Conservation (phyloP, 148 eudicot genomes). For the Selenicereus undatus region DNA sequence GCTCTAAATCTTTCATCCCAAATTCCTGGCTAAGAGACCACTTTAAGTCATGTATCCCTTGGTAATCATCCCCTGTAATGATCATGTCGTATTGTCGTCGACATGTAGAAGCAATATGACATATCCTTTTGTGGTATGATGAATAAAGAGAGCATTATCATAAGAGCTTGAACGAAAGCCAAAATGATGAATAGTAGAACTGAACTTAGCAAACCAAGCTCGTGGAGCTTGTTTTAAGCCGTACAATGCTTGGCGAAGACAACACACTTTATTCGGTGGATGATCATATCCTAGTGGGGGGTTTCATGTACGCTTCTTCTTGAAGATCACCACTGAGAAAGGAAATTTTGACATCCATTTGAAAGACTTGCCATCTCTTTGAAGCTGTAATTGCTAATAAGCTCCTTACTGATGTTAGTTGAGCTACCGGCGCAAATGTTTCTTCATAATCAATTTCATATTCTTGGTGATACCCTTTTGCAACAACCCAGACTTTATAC, state of each 20-base stretch:
- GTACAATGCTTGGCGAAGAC: conserved; percentile 1
- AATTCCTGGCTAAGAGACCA: neutral
- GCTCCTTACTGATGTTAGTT: too few species aligned
- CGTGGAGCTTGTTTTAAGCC: conserved; percentile 8
- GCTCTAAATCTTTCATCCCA: too few species aligned
- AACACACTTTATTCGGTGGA: neutral
- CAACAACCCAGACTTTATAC: too few species aligned
- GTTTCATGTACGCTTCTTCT: neutral
- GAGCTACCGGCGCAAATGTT: too few species aligned
- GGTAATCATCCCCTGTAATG: neutral
- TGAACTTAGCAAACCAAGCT: conserved; percentile 8
- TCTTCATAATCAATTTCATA: too few species aligned
- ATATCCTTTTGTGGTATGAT: neutral
- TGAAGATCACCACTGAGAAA: too few species aligned
- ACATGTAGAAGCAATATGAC: neutral
- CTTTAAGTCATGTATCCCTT: neutral
- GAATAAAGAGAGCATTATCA: conserved; percentile 7
- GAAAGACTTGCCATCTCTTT: too few species aligned
- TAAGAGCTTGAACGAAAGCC: neutral
- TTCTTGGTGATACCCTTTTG: too few species aligned
- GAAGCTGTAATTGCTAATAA: too few species aligned
- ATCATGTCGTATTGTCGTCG: neutral
- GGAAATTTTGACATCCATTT: too few species aligned
- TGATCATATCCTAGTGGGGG: conserved; percentile 8
- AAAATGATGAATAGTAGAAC: neutral